Conservation (phyloP, 164 flowering plant genomes). For the Euptelea pleiosperma region DNA sequence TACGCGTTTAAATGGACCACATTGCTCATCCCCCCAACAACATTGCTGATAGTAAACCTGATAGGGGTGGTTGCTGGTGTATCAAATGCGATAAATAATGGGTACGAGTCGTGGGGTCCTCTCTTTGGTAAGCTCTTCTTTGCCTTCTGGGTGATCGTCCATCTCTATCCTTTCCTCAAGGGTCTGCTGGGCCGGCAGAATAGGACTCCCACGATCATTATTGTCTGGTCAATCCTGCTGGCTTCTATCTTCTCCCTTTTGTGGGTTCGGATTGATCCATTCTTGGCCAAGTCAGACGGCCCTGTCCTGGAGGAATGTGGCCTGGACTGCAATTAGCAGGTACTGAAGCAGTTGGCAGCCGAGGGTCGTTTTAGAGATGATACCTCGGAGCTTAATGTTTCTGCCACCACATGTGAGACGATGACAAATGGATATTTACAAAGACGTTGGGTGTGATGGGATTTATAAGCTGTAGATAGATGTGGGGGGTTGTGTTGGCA, state of each 20-base stretch:
- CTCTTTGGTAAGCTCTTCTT: constrained; percentile 62
- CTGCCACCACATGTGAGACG: constrained; percentile 1
- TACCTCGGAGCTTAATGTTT: constrained; percentile 7
- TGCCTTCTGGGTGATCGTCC: constrained; percentile 65
- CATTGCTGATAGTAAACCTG: constrained; percentile 51
- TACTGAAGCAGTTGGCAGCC: no score
- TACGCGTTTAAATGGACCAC: constrained; percentile 68
- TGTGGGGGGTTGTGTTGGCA: constrained; percentile 21
- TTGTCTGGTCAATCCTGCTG: constrained; percentile 63
- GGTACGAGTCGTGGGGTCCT: constrained; percentile 74
- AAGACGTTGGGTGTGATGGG: constrained; percentile 16
- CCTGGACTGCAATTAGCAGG: constrained; percentile 43
- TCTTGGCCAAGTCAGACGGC: constrained; percentile 45
- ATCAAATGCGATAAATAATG: constrained; percentile 61
- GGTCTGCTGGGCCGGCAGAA: constrained; percentile 58
- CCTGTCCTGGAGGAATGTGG: constrained; percentile 57
- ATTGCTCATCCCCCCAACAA: constrained; percentile 60
- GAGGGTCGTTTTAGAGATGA: no score
- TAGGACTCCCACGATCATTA: constrained; percentile 57
- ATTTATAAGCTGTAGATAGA: constrained; percentile 32
- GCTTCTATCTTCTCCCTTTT: constrained; percentile 64
- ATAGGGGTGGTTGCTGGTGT: constrained; percentile 63
- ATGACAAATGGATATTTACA: constrained; percentile 6
- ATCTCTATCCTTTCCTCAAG: constrained; percentile 66
- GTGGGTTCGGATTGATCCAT: constrained; percentile 70